A percentile compares a stretch with the other conserved stretches of the same genome.
phyloP scores from a whole-genome alignment of 2,329 filamentous ascomycete genomes.

The Gaeumannomyces tritici region DNA sequence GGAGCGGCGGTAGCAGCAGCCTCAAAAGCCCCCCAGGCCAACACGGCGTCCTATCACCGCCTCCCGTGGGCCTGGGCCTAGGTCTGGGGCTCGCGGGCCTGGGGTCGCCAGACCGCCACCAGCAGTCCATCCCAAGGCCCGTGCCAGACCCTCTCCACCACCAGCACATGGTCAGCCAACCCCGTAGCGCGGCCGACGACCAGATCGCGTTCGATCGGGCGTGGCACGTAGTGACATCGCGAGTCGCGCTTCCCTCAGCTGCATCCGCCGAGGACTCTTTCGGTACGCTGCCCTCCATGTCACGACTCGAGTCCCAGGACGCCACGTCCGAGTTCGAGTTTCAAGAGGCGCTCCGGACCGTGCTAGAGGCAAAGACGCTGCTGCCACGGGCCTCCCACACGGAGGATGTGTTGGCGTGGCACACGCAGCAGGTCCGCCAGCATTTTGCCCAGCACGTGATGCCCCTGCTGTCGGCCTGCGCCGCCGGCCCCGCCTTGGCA shows the following conservation, averaged over 20 bases:
- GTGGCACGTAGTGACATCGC: constrained; percentile 52
- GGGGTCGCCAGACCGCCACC: neutral
- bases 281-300: constrained; percentile 33
- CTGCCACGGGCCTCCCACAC: constrained; percentile 41
- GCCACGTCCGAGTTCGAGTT: constrained; percentile 30
- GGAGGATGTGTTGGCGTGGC: constrained; percentile 50
- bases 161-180: neutral
- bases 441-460: constrained; percentile 53
- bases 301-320: constrained; percentile 26
- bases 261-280: constrained; percentile 46
- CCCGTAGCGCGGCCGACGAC: constrained; percentile 25
- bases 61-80: neutral
- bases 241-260: constrained; percentile 45
- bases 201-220: constrained; percentile 51
- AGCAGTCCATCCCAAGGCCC: too few relatives aligned
- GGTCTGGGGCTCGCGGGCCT: neutral
- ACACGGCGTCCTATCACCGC: neutral
- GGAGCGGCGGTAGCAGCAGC: neutral
- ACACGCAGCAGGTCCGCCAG: constrained; percentile 48
- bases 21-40: neutral
- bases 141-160: too few relatives aligned
- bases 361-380: constrained; percentile 36
- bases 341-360: constrained; percentile 39
- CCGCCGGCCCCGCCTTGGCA: constrained; percentile 5
- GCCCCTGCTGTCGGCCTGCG: constrained; percentile 40